A percentile compares a stretch with the other conserved stretches of the same genome.
phyloP scores from a whole-genome alignment of 345 rosid genomes.

The Streptanthus diversifolius region DNA sequence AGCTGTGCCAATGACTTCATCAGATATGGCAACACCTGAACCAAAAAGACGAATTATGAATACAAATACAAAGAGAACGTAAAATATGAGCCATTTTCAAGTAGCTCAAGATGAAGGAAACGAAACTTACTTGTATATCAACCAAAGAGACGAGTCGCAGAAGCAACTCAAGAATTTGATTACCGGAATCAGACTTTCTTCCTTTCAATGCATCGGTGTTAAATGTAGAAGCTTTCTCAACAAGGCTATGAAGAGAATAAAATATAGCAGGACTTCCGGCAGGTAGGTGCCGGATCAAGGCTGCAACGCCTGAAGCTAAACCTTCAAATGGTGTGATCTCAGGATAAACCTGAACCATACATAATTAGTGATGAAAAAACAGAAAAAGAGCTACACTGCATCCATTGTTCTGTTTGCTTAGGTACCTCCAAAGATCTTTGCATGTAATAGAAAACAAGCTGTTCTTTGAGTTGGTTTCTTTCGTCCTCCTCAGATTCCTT shows the following conservation, averaged over 20 bases:
- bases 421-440: conserved; percentile 78
- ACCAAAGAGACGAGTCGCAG: conserved; percentile 69
- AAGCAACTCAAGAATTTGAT: conserved; percentile 69
- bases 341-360: conserved; percentile 61
- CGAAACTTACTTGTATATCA: conserved; percentile 71
- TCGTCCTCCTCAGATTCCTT: conserved; percentile 55
- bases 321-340: conserved; percentile 87
- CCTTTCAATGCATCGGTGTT: conserved; percentile 51
- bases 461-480: conserved; percentile 60
- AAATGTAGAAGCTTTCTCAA: conserved; percentile 58
- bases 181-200: conserved; percentile 62
- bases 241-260: conserved; percentile 69
- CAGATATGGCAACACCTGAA: conserved; percentile 70
- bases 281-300: conserved; percentile 81
- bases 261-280: conserved; percentile 89
- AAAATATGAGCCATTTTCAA: not conserved
- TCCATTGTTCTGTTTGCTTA: conserved; percentile 3
- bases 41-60: not conserved
- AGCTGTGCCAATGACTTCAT: conserved; percentile 78
- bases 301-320: conserved; percentile 87
- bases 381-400: not conserved
- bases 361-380: not conserved
- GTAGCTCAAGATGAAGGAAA: not conserved
- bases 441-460: conserved; percentile 76
- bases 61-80: not conserved